Evolutionary conservation across 78 protist genomes (phyloP).

Genomic region (Cyanophora paradoxa): DNA sequence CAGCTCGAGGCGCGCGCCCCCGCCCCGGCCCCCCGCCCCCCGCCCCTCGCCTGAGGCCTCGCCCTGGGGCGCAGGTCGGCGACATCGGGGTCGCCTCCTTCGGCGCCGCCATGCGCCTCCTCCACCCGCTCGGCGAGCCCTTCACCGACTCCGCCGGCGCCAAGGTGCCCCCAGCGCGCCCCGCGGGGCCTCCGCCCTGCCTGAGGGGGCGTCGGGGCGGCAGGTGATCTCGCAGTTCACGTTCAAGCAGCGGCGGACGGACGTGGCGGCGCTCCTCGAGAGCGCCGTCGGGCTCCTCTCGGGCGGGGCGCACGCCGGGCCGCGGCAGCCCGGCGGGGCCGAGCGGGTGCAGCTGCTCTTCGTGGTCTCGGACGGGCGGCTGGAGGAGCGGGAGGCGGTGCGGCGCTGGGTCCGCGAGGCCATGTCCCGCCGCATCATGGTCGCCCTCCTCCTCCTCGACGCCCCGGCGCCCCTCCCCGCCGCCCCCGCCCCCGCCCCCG

Average conservation of each 20-base stretch:
- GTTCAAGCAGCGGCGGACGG: slow-evolving; percentile 53
- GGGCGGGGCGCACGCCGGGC: background rate
- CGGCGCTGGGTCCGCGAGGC: slow-evolving; percentile 49
- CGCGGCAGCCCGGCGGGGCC: background rate
- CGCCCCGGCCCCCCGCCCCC: too few relatives aligned
- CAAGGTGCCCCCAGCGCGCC: too few relatives aligned
- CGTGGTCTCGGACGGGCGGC: slow-evolving; percentile 80
- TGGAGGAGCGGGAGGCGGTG: slow-evolving; percentile 51
- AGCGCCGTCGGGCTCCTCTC: background rate
- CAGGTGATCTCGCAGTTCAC: slow-evolving; percentile 61
- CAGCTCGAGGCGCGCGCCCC: slow-evolving; percentile 66
- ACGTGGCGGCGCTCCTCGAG: slow-evolving; percentile 20
- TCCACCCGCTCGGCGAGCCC: slow-evolving; percentile 80
- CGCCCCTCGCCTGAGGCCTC: too few relatives aligned
- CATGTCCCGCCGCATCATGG: slow-evolving; percentile 27
- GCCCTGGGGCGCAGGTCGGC: slow-evolving; percentile 52
- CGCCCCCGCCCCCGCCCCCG: background rate
- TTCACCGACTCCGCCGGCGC: slow-evolving; percentile 74
- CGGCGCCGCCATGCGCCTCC: slow-evolving; percentile 73
- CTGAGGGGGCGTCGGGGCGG: too few relatives aligned
- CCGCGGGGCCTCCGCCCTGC: too few relatives aligned
- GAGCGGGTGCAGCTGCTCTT: slow-evolving; percentile 60
- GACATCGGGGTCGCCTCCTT: slow-evolving; percentile 74
- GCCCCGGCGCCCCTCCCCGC: background rate
- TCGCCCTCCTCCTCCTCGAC: slow-evolving; percentile 76